Evolutionary conservation across 2,329 filamentous ascomycete genomes (phyloP), one percentile per base, ranked within the genome.

Genomic region (Cladophialophora yegresii): DNA sequence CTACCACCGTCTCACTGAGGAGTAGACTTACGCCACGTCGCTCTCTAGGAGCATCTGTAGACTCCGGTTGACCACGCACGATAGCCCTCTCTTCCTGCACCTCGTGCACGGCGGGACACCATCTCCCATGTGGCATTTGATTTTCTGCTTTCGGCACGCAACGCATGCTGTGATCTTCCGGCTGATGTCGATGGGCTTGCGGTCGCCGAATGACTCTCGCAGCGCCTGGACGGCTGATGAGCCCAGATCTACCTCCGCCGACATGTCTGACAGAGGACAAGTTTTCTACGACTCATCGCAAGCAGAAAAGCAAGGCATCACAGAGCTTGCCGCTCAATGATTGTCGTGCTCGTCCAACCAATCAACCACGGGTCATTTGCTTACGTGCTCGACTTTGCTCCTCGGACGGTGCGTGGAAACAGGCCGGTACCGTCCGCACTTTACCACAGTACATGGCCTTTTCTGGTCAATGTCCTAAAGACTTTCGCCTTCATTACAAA

Each of bases 41-140:
- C 58, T 61, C 51, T 68, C 66, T 3, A 70, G 74, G 66, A 83
- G 71, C 28, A 80, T 82, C 70, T 80, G 78, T n/a, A 80, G 74
- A 66, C 80, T 83, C 62, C 82, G 83, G 69, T 84, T 83, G 51
- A 83, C 74, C 22, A 82, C 74, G 65, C 82, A 83, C 33, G 80
- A 78, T 40, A 83, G 66, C 3, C 78, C 78, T 70, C 82, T 78
- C 61, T 81, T 79, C 47, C 75, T 75, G 71, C 82, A 84, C 56
- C 82, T 73, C 56, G 78, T 78, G 70, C 82, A 84, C 10, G 77
- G 75, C 23, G 80, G 69, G 64, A 81, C 76, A 7, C 80, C 81
- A 13, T 77, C 71, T 61, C 79, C 77, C 67, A 84, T 78, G 63
- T 82, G 79, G 70, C 83, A 85, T 70, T 82, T 82, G 69, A 85